Evolutionary conservation across 495 filamentous ascomycete species (phyloP), one percentile per base, ranked within the genome.

Genomic region (Podospora anserina): DNA sequence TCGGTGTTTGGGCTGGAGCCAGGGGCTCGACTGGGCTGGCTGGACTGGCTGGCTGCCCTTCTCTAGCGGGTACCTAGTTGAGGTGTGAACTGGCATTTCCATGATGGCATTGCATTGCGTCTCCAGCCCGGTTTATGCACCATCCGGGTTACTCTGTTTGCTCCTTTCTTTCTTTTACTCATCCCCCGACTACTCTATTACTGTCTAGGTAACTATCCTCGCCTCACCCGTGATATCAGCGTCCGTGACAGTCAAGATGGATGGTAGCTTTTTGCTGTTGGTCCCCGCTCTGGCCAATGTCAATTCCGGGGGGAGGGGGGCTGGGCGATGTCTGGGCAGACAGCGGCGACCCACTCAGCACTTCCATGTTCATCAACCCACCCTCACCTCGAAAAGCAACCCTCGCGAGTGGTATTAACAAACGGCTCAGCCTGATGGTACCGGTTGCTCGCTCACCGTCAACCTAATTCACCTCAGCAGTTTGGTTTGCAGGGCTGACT

Each of bases 1-100:
- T 58, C 44, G 64, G 53, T 66, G 58, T 68, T 70, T 70, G 68
- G 65, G 68, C 65, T 66, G 61, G 65, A 39, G 65, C 66, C 18
- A 20, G 57, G 39, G 39, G 39, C 39, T 49, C 39, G 39, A 49
- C 39, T 49, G 39, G 39, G 2, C 39, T 49, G 39, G 9, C 39
- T 49, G 39, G 39, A 49, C 39, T 49, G 39, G 39, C 39, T 49
- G 39, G 39, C 39, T 49, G 7, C 9, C 39, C 39, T 16, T 49
- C 39, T 49, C 39, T 49, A 49, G 39, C 39, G 39, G 39, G 39
- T 49, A 49, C 39, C 39, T 49, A 49, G 5, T 13, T 49, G 9
- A 13, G 39, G 13, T 49, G 39, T 49, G 39, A 49, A 49, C 39
- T 49, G 39, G 39, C 39, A 49, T 49, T 49, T 49, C 39, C 39